Percentiles rank a stretch among this genome's conserved stretches.
These are phyloP conservation scores for Didymellaceae sp. DNA, from an alignment of 2,329 filamentous ascomycete genomes.

Conservation along the genomic window DNA sequence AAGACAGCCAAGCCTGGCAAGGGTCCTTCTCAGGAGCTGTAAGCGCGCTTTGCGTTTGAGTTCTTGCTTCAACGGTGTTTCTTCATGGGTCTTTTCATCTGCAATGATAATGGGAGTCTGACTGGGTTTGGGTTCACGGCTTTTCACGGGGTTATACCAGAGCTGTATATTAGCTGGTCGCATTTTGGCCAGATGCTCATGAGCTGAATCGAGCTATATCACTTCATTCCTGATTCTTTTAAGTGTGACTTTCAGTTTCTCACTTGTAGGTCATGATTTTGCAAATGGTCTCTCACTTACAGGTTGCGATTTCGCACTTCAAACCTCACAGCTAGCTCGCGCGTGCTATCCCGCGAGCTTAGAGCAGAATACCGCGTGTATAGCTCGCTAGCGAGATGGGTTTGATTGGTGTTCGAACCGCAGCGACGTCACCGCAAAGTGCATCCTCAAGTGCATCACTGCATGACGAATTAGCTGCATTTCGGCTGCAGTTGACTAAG, in stretches of 20 bases:
- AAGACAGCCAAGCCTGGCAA: conserved; percentile 97
- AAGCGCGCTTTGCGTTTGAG: conserved; percentile 55
- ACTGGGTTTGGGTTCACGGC: conserved; percentile 64
- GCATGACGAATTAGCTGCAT: too few species aligned
- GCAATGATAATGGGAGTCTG: conserved; percentile 81
- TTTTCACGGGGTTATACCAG: conserved; percentile 58
- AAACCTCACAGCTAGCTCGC: too few species aligned
- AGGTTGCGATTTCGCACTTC: too few species aligned
- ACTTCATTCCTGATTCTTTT: conserved; percentile 23
- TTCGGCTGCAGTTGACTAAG: too few species aligned
- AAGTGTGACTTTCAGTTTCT: neutral
- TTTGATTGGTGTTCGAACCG: neutral
- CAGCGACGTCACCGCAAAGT: neutral
- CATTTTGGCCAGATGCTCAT: conserved; percentile 55
- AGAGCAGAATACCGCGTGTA: too few species aligned
- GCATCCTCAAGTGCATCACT: neutral
- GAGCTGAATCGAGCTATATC: conserved; percentile 50
- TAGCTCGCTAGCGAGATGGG: neutral
- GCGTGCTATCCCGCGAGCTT: too few species aligned
- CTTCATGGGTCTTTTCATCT: conserved; percentile 62
- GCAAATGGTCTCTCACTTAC: neutral
- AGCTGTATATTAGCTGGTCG: conserved; percentile 68
- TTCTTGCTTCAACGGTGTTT: conserved; percentile 52
- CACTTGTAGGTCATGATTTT: neutral
- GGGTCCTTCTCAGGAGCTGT: conserved; percentile 93